Conservation (phyloP, 2,329 filamentous ascomycete species). For the Fusarium dlaminii region DNA sequence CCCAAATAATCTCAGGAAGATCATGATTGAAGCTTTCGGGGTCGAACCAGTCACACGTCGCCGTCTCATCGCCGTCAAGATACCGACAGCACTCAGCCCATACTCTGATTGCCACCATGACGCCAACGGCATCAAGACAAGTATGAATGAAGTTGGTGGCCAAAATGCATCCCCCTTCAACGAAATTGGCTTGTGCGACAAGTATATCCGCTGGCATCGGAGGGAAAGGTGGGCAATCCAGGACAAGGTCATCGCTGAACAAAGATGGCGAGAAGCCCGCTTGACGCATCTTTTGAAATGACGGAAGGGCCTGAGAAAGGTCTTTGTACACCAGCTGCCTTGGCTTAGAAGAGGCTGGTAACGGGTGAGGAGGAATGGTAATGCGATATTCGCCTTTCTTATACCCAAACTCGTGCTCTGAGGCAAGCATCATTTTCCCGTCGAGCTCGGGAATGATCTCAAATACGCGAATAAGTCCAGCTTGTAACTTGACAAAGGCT, state of each 20-base stretch:
- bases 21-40: slow-evolving; percentile 4
- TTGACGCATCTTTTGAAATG: background rate
- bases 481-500: background rate
- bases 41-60: slow-evolving; percentile 1
- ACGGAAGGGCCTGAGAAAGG: background rate
- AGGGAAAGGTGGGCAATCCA: background rate
- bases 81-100: slow-evolving; percentile 15
- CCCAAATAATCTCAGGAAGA: background rate
- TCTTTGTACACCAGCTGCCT: background rate
- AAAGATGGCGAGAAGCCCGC: background rate
- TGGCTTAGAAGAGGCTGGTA: background rate
- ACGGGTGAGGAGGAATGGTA: background rate
- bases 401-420: background rate
- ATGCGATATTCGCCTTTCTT: slow-evolving; percentile 4
- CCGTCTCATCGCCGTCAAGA: background rate
- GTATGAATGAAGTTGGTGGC: slow-evolving; percentile 7
- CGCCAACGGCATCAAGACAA: background rate
- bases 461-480: background rate
- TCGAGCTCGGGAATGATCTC: slow-evolving; percentile 4
- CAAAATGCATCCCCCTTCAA: background rate
- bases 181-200: slow-evolving; percentile 2
- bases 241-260: background rate
- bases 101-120: background rate
- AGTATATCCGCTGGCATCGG: background rate
- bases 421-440: slow-evolving; percentile 7